Percentiles rank a stretch among this genome's conserved stretches.
Evolutionary conservation across 768 basidiomycete genomes (phyloP).

Genomic region (Leucocoprinus birnbaumii): DNA sequence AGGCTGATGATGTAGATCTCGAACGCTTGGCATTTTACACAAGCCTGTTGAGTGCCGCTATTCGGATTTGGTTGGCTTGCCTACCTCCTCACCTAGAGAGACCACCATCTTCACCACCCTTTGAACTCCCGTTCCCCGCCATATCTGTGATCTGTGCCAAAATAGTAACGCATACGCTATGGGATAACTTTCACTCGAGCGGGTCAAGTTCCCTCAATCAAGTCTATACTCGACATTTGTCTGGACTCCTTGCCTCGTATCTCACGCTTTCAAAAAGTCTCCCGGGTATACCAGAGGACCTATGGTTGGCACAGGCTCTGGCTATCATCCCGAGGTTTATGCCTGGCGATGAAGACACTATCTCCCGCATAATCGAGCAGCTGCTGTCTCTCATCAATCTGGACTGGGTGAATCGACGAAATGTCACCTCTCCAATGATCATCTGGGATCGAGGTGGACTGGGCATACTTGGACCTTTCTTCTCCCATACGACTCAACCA

Average conservation of each 20-base stretch:
- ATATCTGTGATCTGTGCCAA: constrained; percentile 52
- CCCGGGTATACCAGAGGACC: constrained; percentile 49
- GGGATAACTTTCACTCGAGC: constrained; percentile 32
- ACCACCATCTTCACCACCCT: constrained; percentile 49
- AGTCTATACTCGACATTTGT: constrained; percentile 49
- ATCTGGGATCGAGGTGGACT: constrained; percentile 54
- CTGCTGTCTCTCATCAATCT: constrained; percentile 32
- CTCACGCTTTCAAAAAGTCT: constrained; percentile 57
- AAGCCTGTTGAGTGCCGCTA: constrained; percentile 38
- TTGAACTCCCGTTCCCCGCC: constrained; percentile 53
- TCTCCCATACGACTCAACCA: constrained; percentile 44
- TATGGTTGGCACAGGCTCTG: constrained; percentile 70
- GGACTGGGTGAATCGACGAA: constrained; percentile 37
- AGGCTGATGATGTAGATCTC: constrained; percentile 17
- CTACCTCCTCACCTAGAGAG: constrained; percentile 39
- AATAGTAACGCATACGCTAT: constrained; percentile 49
- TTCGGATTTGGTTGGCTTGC: constrained; percentile 67
- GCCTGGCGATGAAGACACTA: constrained; percentile 75
- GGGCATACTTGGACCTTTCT: constrained; percentile 56
- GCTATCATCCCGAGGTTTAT: constrained; percentile 50
- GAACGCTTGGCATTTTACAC: constrained; percentile 32
- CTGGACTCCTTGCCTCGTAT: constrained; percentile 49
- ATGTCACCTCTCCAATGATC: constrained; percentile 31
- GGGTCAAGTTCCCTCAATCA: constrained; percentile 21
- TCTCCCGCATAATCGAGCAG: constrained; percentile 38